A percentile compares a stretch with the other conserved stretches of the same genome.
phyloP scores from a whole-genome alignment of 805 yeast species.

The Pichia rugopelliculosa region DNA sequence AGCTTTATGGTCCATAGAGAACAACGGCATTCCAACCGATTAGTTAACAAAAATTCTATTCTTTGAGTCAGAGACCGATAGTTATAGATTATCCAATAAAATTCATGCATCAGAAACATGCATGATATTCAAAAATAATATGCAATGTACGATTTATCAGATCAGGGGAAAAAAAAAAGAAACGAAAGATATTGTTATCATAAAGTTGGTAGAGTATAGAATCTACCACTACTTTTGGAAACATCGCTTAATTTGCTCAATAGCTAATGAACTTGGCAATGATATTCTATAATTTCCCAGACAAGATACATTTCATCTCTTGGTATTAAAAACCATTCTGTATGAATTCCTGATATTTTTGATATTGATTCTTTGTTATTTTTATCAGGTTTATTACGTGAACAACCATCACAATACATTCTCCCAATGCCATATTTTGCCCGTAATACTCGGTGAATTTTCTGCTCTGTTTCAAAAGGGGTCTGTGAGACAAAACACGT shows the following conservation, averaged over 20 bases:
- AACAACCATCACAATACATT: slow-evolving; percentile 42
- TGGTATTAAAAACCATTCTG: slow-evolving; percentile 53
- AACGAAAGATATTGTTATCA: background rate
- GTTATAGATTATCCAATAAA: too few species aligned
- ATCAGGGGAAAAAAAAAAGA: background rate
- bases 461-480: slow-evolving; percentile 34
- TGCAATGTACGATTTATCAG: background rate
- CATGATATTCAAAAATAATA: background rate
- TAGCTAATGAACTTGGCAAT: background rate
- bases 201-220: background rate
- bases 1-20: too few species aligned
- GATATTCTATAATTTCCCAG: slow-evolving; percentile 13
- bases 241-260: background rate
- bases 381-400: background rate
- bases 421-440: slow-evolving; percentile 40
- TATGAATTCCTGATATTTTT: slow-evolving; percentile 28
- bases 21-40: too few species aligned
- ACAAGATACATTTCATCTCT: slow-evolving; percentile 31
- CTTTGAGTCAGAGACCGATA: too few species aligned
- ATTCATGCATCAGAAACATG: background rate
- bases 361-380: background rate
- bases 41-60: too few species aligned
- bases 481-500: slow-evolving; percentile 31
- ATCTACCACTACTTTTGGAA: background rate
- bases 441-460: slow-evolving; percentile 35